Percentiles rank a stretch among this genome's conserved stretches.
Evolutionary conservation across 2,329 filamentous ascomycete species (phyloP).

Genomic region (Teratosphaeria viscida): DNA sequence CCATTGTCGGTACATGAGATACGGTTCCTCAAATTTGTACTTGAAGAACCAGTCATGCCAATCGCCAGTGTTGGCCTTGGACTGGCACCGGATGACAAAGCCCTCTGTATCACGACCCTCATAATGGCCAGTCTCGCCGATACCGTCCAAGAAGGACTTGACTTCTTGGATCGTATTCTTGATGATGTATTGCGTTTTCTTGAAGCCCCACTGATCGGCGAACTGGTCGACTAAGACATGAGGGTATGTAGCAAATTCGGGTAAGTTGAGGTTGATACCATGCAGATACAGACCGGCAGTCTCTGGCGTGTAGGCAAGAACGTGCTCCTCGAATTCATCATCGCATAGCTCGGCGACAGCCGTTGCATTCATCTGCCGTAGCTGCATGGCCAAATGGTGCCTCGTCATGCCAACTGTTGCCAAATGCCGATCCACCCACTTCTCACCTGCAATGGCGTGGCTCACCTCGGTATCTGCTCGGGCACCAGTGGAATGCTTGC

Average conservation of each 20-base stretch:
- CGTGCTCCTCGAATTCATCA: slow-evolving; percentile 92
- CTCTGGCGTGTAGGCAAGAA: slow-evolving; percentile 75
- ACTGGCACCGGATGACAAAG: slow-evolving; percentile 85
- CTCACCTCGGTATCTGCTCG: slow-evolving; percentile 62
- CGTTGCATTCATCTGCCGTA: slow-evolving; percentile 76
- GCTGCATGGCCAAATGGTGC: slow-evolving; percentile 62
- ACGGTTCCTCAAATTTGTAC: slow-evolving; percentile 98
- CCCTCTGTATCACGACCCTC: slow-evolving; percentile 89
- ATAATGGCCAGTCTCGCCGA: slow-evolving; percentile 81
- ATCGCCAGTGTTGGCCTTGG: slow-evolving; percentile 36
- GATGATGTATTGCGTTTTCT: slow-evolving; percentile 69
- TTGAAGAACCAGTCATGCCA: slow-evolving; percentile 99
- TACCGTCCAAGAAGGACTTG: slow-evolving; percentile 69
- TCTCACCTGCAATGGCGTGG: slow-evolving; percentile 76
- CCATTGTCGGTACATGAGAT: slow-evolving; percentile 98
- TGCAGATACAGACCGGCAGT: slow-evolving; percentile 87
- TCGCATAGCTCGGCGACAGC: slow-evolving; percentile 95
- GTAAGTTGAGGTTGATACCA: slow-evolving; percentile 91
- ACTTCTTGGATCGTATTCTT: slow-evolving; percentile 66
- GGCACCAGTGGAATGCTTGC: slow-evolving; percentile 89
- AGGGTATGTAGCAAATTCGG: slow-evolving; percentile 79
- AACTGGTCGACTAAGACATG: slow-evolving; percentile 77
- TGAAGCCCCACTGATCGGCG: slow-evolving; percentile 87
- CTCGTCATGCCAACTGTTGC: slow-evolving; percentile 65
- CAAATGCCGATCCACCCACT: slow-evolving; percentile 72